Evolutionary conservation across 2,329 filamentous ascomycete genomes (phyloP), one percentile per base, ranked within the genome.

Genomic region (Penicillium olsonii): DNA sequence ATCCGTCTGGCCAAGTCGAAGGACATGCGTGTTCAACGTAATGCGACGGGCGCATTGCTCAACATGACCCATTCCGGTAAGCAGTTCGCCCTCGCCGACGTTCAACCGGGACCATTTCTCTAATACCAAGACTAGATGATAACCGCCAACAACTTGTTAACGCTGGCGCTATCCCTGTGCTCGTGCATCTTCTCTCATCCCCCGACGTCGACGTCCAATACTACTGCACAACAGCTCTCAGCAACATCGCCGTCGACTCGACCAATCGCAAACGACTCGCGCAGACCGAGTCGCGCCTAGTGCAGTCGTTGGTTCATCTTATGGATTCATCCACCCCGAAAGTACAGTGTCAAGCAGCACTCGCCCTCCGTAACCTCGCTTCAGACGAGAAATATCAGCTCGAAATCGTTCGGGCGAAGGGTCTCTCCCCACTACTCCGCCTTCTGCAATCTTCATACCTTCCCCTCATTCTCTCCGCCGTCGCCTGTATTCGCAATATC

Each of bases 21-120:
- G 72, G 94, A 99, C 66, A 97, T 97, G 94, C 85, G 94, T 48
- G 94, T 99, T 40, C 94, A 99, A 75, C 84, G 94, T 58, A 99
- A 99, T 73, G 94, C 94, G 50, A 99, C 94, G 1, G 94, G 94
- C 45, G 94, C 94, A 38, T 77, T 99, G 50, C 81, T 99, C 59
- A 99, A 99, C 73, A 99, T 99, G 94, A 99, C 94, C 63, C 94
- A 99, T 77, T 97, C 92, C 57, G 91, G 91, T 95, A 83, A 52
- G 81, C 61, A 9, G 34, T 31, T n/a, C 4, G n/a, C n/a, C 29
- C 12, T 31, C 2, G 15, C 29, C 14, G 11, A 2, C 31, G n/a
- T 49, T 37, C 34, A 42, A n/a, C 24, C 20, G 18, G 17, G 11
- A 24, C 24, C 8, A 7, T 31, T 35, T 24, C 11, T 47, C 53